Evolutionary conservation across 129 eudicot genomes (phyloP).

Genomic region (Flaveria bidentis): DNA sequence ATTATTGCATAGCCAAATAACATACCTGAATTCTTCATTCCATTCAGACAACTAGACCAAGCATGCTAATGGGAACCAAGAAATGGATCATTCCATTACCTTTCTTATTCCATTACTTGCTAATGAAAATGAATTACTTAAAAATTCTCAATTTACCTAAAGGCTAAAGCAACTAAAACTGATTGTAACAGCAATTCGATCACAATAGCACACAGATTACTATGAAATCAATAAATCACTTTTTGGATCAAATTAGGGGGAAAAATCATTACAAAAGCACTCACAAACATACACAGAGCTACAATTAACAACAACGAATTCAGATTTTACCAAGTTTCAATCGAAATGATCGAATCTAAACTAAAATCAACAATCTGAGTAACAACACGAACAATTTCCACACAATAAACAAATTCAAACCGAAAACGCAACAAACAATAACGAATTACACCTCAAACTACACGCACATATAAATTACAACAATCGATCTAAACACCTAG

Average conservation of each 20-base stretch:
- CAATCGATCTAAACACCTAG: conserved; percentile 23
- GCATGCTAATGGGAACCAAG: too few species aligned
- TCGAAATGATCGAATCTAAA: conserved; percentile 11
- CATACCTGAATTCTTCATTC: background rate
- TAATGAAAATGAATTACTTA: background rate
- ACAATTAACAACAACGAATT: background rate
- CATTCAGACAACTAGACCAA: background rate
- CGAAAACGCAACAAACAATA: background rate
- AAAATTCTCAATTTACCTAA: too few species aligned
- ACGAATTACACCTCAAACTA: background rate
- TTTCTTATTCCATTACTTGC: background rate
- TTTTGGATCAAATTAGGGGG: background rate
- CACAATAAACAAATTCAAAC: conserved; percentile 9
- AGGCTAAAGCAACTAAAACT: background rate
- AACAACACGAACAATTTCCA: background rate
- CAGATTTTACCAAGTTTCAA: conserved; percentile 3
- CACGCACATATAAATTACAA: background rate
- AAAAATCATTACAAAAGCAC: conserved; percentile 1
- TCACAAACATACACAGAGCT: background rate
- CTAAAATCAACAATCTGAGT: background rate
- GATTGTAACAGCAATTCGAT: background rate
- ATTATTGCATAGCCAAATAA: background rate
- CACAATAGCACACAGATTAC: background rate
- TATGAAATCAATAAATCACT: background rate
- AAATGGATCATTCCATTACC: background rate